Evolutionary conservation across 2,329 filamentous ascomycete species (phyloP), one percentile per base, ranked within the genome.

Genomic region (Arachnomyces sp.): DNA sequence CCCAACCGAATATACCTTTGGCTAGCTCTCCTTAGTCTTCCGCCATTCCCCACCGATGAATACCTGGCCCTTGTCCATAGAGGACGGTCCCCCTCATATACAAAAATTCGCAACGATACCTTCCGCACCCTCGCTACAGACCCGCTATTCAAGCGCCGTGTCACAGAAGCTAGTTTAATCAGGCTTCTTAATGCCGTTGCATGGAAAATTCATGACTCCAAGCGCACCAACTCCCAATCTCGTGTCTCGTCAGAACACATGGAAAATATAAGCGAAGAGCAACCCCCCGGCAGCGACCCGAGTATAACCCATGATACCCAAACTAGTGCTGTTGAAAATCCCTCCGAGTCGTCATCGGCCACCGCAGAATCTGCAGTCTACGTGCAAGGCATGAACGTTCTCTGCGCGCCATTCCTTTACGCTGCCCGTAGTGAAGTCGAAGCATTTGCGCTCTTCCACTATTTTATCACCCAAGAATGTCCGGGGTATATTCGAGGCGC

Each of bases 331-430:
- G n/a, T n/a, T 40, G 43, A 45, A 28, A 51, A 44, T 14, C 43
- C 43, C 21, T 29, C 36, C 9, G 46, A 49, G 28, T 74, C 82
- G 49, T 78, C 82, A 47, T 69, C 71, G 5, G 75, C 74, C 42
- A 70, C 68, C 2, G 66, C 69, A 25, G 82, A 86, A 52, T 77
- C 86, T 8, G 86, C 88, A 25, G 89, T 86, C 31, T 98, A 98
- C 54, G 90, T 98, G 2, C 92, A 98, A 64, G 92, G 92, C 50
- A 96, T 98, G 90, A 98, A 98, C 59, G 92, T 98, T 31, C 77
- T 98, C 12, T 90, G 89, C 7, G 92, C 92, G 1, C 92, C 92
- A 0, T 95, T 98, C 57, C 73, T 98, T 34, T 98, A 98, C 61
- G 88, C 87, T 4, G 89, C 92, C 1, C 82, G 88, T 43, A 95